Evolutionary conservation across 1,139 yeast species (phyloP).

Genomic region (Debaryomyces psychrophilus): DNA sequence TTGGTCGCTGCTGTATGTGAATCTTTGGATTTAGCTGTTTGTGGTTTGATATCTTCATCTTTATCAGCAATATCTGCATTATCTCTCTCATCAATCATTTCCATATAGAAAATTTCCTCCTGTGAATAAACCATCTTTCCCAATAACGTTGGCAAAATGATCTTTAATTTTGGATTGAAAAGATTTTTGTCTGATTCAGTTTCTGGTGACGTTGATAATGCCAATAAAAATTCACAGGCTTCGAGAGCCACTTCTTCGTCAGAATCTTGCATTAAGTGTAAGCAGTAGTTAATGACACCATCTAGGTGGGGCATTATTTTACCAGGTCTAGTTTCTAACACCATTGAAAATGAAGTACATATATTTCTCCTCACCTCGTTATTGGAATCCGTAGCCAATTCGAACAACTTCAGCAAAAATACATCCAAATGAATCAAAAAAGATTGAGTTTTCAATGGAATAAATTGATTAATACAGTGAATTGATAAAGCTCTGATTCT

Average conservation of each 20-base stretch:
- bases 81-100: slow-evolving; percentile 70
- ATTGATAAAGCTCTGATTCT: slow-evolving; percentile 66
- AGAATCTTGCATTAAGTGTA: slow-evolving; percentile 72
- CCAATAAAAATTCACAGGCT: slow-evolving; percentile 88
- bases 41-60: slow-evolving; percentile 86
- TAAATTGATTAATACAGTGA: slow-evolving; percentile 76
- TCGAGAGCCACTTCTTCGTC: slow-evolving; percentile 79
- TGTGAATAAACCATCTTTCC: slow-evolving; percentile 88
- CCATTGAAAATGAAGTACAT: slow-evolving; percentile 74
- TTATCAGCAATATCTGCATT: slow-evolving; percentile 71
- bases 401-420: slow-evolving; percentile 65
- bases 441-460: slow-evolving; percentile 68
- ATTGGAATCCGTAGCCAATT: slow-evolving; percentile 60
- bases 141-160: slow-evolving; percentile 73
- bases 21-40: slow-evolving; percentile 67
- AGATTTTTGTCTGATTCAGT: slow-evolving; percentile 52
- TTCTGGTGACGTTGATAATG: slow-evolving; percentile 60
- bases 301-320: slow-evolving; percentile 76
- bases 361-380: slow-evolving; percentile 70
- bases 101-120: slow-evolving; percentile 73
- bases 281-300: slow-evolving; percentile 82
- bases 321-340: slow-evolving; percentile 80
- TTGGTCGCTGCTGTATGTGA: slow-evolving; percentile 49
- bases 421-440: slow-evolving; percentile 67
- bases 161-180: slow-evolving; percentile 58